Conservation (phyloP, 164 flowering plant species). For the Annona squamosa region DNA sequence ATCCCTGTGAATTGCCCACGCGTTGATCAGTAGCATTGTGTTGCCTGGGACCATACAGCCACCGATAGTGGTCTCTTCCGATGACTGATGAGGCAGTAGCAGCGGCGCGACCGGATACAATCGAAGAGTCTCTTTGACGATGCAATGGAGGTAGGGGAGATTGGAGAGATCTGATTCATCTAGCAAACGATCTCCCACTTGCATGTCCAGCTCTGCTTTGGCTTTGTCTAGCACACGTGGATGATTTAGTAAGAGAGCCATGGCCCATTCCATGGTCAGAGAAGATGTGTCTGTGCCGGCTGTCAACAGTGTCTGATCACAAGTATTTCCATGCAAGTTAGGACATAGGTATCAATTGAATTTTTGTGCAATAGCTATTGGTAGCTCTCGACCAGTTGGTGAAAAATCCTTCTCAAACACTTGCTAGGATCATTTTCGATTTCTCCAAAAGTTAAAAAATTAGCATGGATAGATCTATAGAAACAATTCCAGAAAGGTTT, state of each 20-base stretch:
- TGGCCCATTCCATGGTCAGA: slow-evolving; percentile 36
- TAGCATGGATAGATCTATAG: too few species aligned
- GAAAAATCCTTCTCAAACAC: too few species aligned
- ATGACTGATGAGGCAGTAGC: slow-evolving; percentile 38
- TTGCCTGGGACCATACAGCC: slow-evolving; percentile 33
- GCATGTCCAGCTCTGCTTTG: slow-evolving; percentile 29
- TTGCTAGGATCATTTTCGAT: too few species aligned
- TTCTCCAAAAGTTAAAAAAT: too few species aligned
- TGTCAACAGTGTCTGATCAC: slow-evolving; percentile 24
- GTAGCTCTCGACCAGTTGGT: too few species aligned
- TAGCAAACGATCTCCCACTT: slow-evolving; percentile 25
- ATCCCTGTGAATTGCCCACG: slow-evolving; percentile 39
- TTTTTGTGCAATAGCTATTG: too few species aligned
- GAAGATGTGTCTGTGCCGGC: slow-evolving; percentile 48
- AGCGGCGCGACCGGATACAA: slow-evolving; percentile 40
- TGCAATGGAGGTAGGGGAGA: slow-evolving; percentile 30
- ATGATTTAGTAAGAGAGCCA: slow-evolving; percentile 36
- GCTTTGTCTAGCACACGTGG: slow-evolving; percentile 28
- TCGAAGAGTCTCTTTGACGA: slow-evolving; percentile 40
- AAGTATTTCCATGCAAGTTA: too few species aligned
- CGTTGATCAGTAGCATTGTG: slow-evolving; percentile 40
- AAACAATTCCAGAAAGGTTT: too few species aligned
- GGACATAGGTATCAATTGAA: too few species aligned
- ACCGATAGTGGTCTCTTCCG: slow-evolving; percentile 26
- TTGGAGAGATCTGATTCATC: slow-evolving; percentile 37